Conservation (phyloP, 169 alveolate species). For the Eimeria nieschulzi region DNA sequence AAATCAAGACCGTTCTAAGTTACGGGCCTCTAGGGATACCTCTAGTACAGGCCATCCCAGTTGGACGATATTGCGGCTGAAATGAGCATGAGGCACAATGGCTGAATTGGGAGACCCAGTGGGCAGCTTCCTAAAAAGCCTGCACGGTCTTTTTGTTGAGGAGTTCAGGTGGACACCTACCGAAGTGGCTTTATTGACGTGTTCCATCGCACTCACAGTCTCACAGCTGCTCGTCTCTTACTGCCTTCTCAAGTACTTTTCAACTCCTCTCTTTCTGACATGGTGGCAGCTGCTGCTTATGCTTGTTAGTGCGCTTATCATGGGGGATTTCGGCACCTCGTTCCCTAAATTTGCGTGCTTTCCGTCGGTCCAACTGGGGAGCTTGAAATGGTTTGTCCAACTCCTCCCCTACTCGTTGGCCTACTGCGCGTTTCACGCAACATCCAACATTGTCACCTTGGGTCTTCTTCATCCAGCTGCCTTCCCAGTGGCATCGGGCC, state of each 20-base stretch:
- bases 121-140: constrained; percentile 57
- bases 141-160: constrained; percentile 39
- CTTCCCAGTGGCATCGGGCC: constrained; percentile 62
- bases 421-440: constrained; percentile 49
- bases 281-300: constrained; percentile 70
- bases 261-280: constrained; percentile 65
- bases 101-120: constrained; percentile 56
- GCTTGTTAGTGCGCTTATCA: constrained; percentile 51
- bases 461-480: constrained; percentile 40
- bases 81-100: constrained; percentile 62
- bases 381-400: constrained; percentile 24
- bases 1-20: no score
- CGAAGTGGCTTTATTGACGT: constrained; percentile 20
- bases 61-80: not conserved
- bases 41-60: no score
- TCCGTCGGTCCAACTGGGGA: constrained; percentile 27
- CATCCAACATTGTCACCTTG: constrained; percentile 28
- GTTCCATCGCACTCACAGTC: constrained; percentile 50
- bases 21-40: no score
- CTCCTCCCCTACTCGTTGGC: constrained; percentile 70
- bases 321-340: constrained; percentile 66
- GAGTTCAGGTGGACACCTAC: constrained; percentile 53
- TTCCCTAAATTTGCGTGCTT: constrained; percentile 38
- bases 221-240: constrained; percentile 62
- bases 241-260: constrained; percentile 53